Conservation (phyloP, 129 eudicot species). For the Pittosporum tobira region DNA sequence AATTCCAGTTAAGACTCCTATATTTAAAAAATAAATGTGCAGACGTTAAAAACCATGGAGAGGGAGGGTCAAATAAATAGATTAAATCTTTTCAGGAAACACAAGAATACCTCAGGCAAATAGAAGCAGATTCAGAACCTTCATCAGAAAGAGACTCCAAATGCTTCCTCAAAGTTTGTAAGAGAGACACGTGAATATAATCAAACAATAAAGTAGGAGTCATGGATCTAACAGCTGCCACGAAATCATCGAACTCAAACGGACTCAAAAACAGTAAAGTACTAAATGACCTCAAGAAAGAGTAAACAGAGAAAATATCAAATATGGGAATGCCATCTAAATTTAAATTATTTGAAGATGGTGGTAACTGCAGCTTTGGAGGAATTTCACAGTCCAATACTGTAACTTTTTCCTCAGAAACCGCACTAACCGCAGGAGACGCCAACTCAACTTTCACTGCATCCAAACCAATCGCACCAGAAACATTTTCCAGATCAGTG, state of each 20-base stretch:
- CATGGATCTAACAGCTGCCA: constrained; percentile 51
- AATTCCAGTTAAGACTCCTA: constrained; percentile 91
- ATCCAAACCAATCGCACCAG: constrained; percentile 17
- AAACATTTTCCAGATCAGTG: constrained; percentile 23
- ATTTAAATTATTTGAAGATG: constrained; percentile 50
- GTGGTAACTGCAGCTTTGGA: constrained; percentile 55
- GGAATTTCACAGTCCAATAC: constrained; percentile 33
- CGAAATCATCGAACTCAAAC: constrained; percentile 78
- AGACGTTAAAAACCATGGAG: constrained; percentile 5
- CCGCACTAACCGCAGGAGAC: constrained; percentile 44
- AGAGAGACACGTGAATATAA: constrained; percentile 68
- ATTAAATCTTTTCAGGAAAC: constrained; percentile 1
- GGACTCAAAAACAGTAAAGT: constrained; percentile 73
- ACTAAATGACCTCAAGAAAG: constrained; percentile 88
- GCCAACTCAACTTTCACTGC: constrained; percentile 18
- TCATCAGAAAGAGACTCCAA: constrained; percentile 65
- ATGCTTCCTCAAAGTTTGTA: constrained; percentile 63
- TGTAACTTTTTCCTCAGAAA: constrained; percentile 41
- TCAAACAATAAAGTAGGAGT: constrained; percentile 63
- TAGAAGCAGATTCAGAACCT: constrained; percentile 47
- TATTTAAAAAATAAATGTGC: constrained; percentile 13
- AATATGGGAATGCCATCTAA: constrained; percentile 50
- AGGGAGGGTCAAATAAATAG: background rate
- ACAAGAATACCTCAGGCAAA: constrained; percentile 62
- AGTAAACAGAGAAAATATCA: constrained; percentile 72